phyloP scores from a whole-genome alignment of 75 land plant genomes.

The Sequoia sempervirens region DNA sequence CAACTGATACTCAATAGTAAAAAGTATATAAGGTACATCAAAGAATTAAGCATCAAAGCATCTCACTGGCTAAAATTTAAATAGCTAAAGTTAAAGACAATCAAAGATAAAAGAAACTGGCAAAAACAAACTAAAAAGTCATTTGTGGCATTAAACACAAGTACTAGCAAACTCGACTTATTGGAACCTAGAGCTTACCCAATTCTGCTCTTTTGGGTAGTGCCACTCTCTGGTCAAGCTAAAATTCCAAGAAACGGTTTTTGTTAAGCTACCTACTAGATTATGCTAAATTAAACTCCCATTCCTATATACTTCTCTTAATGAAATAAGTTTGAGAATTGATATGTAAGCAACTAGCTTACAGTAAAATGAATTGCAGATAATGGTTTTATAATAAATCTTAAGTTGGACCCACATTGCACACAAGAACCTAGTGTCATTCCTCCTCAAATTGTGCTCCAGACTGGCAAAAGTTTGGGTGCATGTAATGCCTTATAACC shows the following conservation, averaged over 20 bases:
- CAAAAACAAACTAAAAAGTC: not conserved
- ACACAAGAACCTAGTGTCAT: not conserved
- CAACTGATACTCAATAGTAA: not conserved
- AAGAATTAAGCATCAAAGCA: not conserved
- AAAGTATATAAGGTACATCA: not conserved
- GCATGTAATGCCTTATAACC: no score
- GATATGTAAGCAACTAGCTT: not conserved
- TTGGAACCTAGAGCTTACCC: not conserved
- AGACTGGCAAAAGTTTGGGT: no score
- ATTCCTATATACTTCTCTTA: not conserved
- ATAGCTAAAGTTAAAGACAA: not conserved
- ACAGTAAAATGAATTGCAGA: not conserved
- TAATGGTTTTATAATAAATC: not conserved
- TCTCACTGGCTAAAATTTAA: not conserved
- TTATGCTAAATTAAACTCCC: not conserved
- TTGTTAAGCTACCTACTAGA: not conserved
- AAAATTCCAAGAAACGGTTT: not conserved
- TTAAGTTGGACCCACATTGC: not conserved
- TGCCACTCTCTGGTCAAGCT: not conserved
- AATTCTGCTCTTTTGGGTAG: not conserved
- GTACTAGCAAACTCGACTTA: not conserved
- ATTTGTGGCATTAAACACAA: not conserved
- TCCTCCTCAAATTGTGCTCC: no score
- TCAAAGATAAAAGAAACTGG: not conserved
- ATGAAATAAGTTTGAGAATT: not conserved